Evolutionary conservation across 768 basidiomycete species (phyloP).

Genomic region (Pleurotus citrinopileatus): DNA sequence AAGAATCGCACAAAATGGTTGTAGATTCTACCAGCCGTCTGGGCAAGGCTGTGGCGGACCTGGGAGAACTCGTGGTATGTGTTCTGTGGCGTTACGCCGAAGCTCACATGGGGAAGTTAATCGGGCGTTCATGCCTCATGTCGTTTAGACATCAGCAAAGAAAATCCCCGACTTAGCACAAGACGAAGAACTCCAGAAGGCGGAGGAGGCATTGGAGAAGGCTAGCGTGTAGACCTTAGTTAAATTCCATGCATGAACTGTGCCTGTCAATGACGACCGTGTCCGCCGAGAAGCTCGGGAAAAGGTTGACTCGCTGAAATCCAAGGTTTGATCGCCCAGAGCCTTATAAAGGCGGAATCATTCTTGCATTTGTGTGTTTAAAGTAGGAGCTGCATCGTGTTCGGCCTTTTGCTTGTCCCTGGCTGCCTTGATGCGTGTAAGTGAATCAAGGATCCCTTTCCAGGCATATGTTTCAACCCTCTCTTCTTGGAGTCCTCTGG

Average conservation of each 20-base stretch:
- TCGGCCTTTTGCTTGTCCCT: conserved; percentile 16
- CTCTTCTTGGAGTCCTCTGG: conserved; percentile 74
- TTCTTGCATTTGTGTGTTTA: not conserved
- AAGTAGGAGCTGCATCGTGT: conserved; percentile 13
- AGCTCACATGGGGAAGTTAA: not conserved
- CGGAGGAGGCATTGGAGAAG: conserved; percentile 55
- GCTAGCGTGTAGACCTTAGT: conserved; percentile 38
- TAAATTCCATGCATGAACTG: not conserved
- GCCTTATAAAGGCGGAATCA: conserved; percentile 12
- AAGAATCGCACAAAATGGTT: conserved; percentile 84
- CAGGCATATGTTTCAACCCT: conserved; percentile 75
- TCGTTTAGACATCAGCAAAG: conserved; percentile 43
- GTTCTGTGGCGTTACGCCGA: conserved; percentile 14
- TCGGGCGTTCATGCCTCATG: conserved; percentile 1
- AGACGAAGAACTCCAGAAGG: conserved; percentile 48
- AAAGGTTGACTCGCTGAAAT: not conserved
- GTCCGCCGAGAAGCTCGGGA: not conserved
- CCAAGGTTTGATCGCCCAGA: not conserved
- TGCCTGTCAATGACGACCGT: not conserved
- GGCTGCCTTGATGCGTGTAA: conserved; percentile 56
- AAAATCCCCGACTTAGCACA: conserved; percentile 36
- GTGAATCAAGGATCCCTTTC: conserved; percentile 68
- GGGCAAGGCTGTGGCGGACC: conserved; percentile 58
- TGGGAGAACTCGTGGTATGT: conserved; percentile 69
- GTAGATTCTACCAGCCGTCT: conserved; percentile 60